Percentiles rank a stretch among this genome's conserved stretches.
phyloP scores from a whole-genome alignment of 208 protist species.

The Leishmania gerbilli region DNA sequence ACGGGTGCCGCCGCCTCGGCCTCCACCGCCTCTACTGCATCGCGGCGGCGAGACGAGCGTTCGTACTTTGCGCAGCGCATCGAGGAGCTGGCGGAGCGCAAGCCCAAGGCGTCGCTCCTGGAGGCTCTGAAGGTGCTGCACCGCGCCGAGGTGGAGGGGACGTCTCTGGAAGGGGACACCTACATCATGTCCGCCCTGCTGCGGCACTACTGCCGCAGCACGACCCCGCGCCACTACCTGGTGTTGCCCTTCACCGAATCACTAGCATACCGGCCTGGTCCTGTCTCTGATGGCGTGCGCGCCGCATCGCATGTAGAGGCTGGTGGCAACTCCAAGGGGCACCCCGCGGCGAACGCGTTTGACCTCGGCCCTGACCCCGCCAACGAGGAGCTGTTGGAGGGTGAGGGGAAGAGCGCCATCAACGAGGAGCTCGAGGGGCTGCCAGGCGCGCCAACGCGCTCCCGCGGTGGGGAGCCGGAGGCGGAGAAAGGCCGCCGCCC shows the following conservation, averaged over 20 bases:
- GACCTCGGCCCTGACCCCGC: slow-evolving; percentile 33
- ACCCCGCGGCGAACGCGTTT: slow-evolving; percentile 32
- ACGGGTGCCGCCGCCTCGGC: neutral
- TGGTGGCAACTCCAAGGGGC: neutral
- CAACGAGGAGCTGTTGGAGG: slow-evolving; percentile 42
- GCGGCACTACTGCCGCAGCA: slow-evolving; percentile 66
- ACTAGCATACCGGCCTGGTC: slow-evolving; percentile 42
- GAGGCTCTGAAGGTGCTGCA: slow-evolving; percentile 78
- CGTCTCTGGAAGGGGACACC: slow-evolving; percentile 65
- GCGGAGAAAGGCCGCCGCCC: slow-evolving; percentile 18
- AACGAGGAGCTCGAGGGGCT: slow-evolving; percentile 17
- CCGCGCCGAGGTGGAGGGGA: slow-evolving; percentile 85
- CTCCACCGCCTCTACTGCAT: slow-evolving; percentile 19
- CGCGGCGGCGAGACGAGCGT: slow-evolving; percentile 61
- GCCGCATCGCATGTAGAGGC: neutral
- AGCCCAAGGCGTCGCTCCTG: slow-evolving; percentile 46
- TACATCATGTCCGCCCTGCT: slow-evolving; percentile 66
- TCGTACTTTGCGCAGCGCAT: slow-evolving; percentile 77
- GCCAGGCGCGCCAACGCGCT: neutral
- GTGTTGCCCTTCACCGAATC: slow-evolving; percentile 53
- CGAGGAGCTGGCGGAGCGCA: slow-evolving; percentile 46
- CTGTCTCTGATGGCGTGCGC: slow-evolving; percentile 17
- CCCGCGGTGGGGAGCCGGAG: slow-evolving; percentile 20
- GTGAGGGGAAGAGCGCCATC: slow-evolving; percentile 19
- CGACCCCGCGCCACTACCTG: slow-evolving; percentile 44